phyloP scores from a whole-genome alignment of 1,139 yeast genomes.

The Candida glucosophila region DNA sequence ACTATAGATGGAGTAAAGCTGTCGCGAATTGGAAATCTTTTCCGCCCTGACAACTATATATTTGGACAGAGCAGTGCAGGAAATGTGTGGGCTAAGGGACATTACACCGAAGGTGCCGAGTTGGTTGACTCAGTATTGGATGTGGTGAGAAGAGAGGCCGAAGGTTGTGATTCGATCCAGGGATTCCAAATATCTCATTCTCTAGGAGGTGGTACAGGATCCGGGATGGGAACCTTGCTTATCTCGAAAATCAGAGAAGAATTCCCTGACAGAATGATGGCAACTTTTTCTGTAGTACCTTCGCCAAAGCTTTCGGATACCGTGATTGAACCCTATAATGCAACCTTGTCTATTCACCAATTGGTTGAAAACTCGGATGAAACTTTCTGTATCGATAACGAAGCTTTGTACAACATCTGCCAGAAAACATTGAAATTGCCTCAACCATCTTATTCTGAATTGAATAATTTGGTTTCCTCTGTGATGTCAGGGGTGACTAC shows the following conservation, averaged over 20 bases:
- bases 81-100: conserved; percentile 95
- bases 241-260: conserved; percentile 79
- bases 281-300: conserved; percentile 87
- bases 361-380: conserved; percentile 85
- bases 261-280: conserved; percentile 93
- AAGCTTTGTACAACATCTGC: conserved; percentile 84
- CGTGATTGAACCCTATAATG: conserved; percentile 90
- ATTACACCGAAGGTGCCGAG: conserved; percentile 94
- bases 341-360: conserved; percentile 87
- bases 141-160: conserved; percentile 87
- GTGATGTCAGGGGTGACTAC: conserved; percentile 93
- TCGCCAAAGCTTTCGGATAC: conserved; percentile 88
- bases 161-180: conserved; percentile 84
- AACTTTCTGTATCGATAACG: conserved; percentile 91
- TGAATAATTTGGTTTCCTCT: conserved; percentile 73
- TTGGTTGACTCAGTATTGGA: conserved; percentile 84
- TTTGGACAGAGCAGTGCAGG: conserved; percentile 92
- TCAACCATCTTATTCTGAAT: conserved; percentile 70
- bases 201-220: conserved; percentile 95
- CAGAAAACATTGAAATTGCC: conserved; percentile 73
- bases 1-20: conserved; percentile 79
- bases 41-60: conserved; percentile 85
- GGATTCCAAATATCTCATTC: conserved; percentile 94
- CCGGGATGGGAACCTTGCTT: conserved; percentile 88
- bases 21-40: conserved; percentile 70